Conservation (phyloP, 805 yeast species). For the Candida parachauliodes region DNA sequence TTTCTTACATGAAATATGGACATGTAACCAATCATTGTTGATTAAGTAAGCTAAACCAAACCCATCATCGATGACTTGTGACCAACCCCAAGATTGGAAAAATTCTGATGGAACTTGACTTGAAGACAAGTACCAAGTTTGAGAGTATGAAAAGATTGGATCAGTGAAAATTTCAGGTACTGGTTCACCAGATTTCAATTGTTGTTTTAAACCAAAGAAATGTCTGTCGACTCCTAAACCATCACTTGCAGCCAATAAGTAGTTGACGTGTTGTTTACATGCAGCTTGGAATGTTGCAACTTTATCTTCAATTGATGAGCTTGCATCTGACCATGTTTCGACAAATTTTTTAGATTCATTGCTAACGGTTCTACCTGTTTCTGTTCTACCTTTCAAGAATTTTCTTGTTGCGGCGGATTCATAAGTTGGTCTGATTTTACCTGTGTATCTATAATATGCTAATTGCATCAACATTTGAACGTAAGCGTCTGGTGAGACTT, state of each 20-base stretch:
- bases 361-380: constrained; percentile 85
- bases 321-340: constrained; percentile 62
- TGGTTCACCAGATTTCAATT: constrained; percentile 54
- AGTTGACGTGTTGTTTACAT: constrained; percentile 66
- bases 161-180: constrained; percentile 71
- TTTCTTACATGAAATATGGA: constrained; percentile 76
- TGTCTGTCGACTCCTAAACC: constrained; percentile 95
- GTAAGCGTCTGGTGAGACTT: constrained; percentile 89
- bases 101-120: constrained; percentile 79
- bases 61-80: constrained; percentile 92
- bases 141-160: constrained; percentile 70
- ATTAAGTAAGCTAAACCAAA: constrained; percentile 93
- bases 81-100: constrained; percentile 93
- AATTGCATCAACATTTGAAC: constrained; percentile 89
- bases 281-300: constrained; percentile 69
- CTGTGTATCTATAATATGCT: constrained; percentile 81
- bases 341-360: constrained; percentile 67
- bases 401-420: constrained; percentile 94
- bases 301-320: constrained; percentile 51
- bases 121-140: constrained; percentile 83
- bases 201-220: constrained; percentile 79
- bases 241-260: constrained; percentile 71
- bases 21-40: constrained; percentile 78
- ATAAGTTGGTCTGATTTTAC: constrained; percentile 82
- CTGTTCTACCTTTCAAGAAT: constrained; percentile 88